These are phyloP conservation scores for Termitomyces sp. DNA, from an alignment of 768 basidiomycete species.

Conservation along the genomic window DNA sequence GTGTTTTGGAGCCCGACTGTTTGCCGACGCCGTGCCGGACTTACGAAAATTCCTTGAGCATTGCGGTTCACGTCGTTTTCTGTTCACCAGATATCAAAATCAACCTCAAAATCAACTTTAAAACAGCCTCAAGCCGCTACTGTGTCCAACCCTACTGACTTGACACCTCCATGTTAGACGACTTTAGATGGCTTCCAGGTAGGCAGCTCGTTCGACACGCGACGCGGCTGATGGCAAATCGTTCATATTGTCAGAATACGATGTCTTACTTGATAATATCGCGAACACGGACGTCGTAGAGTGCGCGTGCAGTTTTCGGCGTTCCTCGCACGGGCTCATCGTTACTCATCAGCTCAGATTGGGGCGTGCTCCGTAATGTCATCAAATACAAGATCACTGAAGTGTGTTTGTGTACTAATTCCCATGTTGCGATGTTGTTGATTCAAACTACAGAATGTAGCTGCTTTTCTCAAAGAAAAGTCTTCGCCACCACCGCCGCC, in stretches of 20 bases:
- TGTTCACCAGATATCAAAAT: too few species aligned
- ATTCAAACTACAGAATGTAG: conserved; percentile 37
- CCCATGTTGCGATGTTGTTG: conserved; percentile 8
- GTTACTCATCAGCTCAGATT: conserved; percentile 46
- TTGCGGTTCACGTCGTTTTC: too few species aligned
- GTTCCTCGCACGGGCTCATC: conserved; percentile 9
- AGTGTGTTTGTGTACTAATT: conserved; percentile 31
- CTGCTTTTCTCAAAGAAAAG: conserved; percentile 38
- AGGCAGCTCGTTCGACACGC: conserved; percentile 6
- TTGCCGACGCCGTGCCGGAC: too few species aligned
- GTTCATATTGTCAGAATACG: conserved; percentile 39
- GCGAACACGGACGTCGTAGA: conserved; percentile 61
- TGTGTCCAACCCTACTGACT: background rate
- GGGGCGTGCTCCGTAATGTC: conserved; percentile 61
- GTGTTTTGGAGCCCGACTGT: too few species aligned
- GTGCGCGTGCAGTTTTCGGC: conserved; percentile 29
- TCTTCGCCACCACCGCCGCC: conserved; percentile 27
- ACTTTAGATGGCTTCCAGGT: conserved; percentile 53
- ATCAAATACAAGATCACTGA: conserved; percentile 69
- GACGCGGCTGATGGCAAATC: background rate
- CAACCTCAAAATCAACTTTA: too few species aligned
- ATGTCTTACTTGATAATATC: conserved; percentile 51
- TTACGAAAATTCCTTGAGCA: too few species aligned
- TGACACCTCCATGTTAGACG: conserved; percentile 8
- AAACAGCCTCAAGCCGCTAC: too few species aligned